Evolutionary conservation across 495 filamentous ascomycete genomes (phyloP).

Genomic region (Xylaria telfairii): DNA sequence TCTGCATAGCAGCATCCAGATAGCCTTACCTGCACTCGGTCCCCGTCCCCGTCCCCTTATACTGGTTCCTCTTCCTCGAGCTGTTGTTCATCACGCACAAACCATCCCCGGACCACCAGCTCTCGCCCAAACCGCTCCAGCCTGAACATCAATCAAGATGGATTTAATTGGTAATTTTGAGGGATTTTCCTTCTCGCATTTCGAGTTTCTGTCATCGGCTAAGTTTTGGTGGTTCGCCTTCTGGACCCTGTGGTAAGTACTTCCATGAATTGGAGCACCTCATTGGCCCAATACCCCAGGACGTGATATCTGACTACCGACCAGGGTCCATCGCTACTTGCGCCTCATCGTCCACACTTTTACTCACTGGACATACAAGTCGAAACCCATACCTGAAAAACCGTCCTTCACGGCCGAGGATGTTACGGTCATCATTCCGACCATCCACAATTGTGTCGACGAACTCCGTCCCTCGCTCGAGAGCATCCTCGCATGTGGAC

Average conservation of each 20-base stretch:
- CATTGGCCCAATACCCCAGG: slow-evolving; percentile 19
- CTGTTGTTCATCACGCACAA: background rate
- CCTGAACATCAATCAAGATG: slow-evolving; percentile 29
- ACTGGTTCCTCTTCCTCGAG: background rate
- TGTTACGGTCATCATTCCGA: slow-evolving; percentile 63
- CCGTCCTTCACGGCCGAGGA: slow-evolving; percentile 49
- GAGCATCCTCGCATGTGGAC: slow-evolving; percentile 60
- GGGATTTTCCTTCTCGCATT: slow-evolving; percentile 43
- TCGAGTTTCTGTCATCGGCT: slow-evolving; percentile 44
- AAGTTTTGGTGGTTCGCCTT: slow-evolving; percentile 47
- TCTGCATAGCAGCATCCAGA: slow-evolving; percentile 9
- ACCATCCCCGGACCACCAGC: background rate
- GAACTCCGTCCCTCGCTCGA: slow-evolving; percentile 58
- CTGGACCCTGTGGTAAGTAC: slow-evolving; percentile 52
- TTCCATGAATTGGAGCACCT: slow-evolving; percentile 11
- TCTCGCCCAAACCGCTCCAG: background rate
- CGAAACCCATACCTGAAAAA: slow-evolving; percentile 41
- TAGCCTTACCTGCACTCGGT: background rate
- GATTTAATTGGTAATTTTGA: slow-evolving; percentile 41
- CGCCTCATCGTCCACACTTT: slow-evolving; percentile 54
- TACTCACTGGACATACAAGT: slow-evolving; percentile 53
- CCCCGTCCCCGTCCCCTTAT: background rate
- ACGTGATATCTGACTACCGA: slow-evolving; percentile 29
- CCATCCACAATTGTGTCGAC: slow-evolving; percentile 58
- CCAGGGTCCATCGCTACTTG: slow-evolving; percentile 56